Conservation (phyloP, 73 alveolate genomes). For the Paramecium sonneborni region DNA sequence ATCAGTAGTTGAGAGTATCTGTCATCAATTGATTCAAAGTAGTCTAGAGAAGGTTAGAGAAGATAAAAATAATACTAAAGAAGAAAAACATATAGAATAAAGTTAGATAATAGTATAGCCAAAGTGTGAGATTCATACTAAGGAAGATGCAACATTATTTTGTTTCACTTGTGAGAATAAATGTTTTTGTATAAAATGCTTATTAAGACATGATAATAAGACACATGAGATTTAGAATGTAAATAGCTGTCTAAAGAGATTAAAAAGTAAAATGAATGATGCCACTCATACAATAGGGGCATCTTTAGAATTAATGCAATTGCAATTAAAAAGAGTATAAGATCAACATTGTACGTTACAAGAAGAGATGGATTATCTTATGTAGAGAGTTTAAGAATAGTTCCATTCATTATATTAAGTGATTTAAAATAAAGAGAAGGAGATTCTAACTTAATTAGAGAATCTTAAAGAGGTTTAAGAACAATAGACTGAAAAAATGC, state of each 20-base stretch:
- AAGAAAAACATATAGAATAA: background rate
- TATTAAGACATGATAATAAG: slow-evolving; percentile 38
- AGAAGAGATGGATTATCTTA: slow-evolving; percentile 29
- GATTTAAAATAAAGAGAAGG: slow-evolving; percentile 6
- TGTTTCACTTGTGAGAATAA: slow-evolving; percentile 38
- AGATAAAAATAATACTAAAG: background rate
- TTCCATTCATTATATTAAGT: background rate
- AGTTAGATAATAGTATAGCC: background rate
- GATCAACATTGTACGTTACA: background rate
- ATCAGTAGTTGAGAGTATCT: slow-evolving; percentile 4
- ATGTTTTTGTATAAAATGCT: slow-evolving; percentile 34
- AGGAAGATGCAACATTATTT: slow-evolving; percentile 42
- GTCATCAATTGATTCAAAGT: background rate
- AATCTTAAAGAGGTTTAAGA: background rate
- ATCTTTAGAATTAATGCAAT: slow-evolving; percentile 43
- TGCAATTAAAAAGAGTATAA: slow-evolving; percentile 5
- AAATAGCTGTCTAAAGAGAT: slow-evolving; percentile 2
- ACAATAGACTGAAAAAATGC: slow-evolving; percentile 42
- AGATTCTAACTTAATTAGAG: background rate
- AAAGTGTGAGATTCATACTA: slow-evolving; percentile 36
- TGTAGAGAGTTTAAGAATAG: background rate
- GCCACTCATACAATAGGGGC: slow-evolving; percentile 49
- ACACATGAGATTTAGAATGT: slow-evolving; percentile 43
- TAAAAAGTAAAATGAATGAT: slow-evolving; percentile 49
- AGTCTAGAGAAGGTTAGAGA: background rate